phyloP scores from a whole-genome alignment of 1,139 yeast species.

The Diutina sp. region DNA sequence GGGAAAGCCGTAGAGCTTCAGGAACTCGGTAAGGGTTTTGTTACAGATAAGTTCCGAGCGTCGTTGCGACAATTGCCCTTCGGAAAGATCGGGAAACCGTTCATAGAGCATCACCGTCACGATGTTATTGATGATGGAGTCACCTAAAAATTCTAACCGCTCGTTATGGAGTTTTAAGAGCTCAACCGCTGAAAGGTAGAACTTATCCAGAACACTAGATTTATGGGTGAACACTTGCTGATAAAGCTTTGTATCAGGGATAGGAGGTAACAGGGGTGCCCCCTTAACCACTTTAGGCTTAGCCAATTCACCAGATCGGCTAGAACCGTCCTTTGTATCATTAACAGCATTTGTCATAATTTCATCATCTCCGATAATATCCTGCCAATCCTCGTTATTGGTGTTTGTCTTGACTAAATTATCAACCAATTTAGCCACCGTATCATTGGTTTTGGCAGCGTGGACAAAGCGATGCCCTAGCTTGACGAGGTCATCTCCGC shows the following conservation, averaged over 20 bases:
- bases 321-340: too few relatives aligned
- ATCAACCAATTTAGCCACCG: background rate
- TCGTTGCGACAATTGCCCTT: slow-evolving; percentile 68
- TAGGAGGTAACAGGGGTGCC: slow-evolving; percentile 57
- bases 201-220: slow-evolving; percentile 51
- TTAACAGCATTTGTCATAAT: too few relatives aligned
- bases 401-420: background rate
- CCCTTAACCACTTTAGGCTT: slow-evolving; percentile 3
- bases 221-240: slow-evolving; percentile 75
- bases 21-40: slow-evolving; percentile 57
- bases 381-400: background rate
- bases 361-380: background rate
- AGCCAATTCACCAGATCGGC: background rate
- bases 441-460: too few relatives aligned
- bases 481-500: background rate
- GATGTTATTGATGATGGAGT: slow-evolving; percentile 66
- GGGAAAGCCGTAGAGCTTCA: slow-evolving; percentile 60
- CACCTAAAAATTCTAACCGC: slow-evolving; percentile 88
- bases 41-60: slow-evolving; percentile 69
- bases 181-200: slow-evolving; percentile 44
- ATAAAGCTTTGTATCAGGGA: slow-evolving; percentile 43
- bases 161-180: slow-evolving; percentile 65
- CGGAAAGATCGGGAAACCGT: slow-evolving; percentile 57
- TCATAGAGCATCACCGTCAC: slow-evolving; percentile 58
- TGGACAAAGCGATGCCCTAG: background rate